Base-by-base conservation (phyloP, 805 yeast species). In the Wickerhamiella sorbophila region DNA sequence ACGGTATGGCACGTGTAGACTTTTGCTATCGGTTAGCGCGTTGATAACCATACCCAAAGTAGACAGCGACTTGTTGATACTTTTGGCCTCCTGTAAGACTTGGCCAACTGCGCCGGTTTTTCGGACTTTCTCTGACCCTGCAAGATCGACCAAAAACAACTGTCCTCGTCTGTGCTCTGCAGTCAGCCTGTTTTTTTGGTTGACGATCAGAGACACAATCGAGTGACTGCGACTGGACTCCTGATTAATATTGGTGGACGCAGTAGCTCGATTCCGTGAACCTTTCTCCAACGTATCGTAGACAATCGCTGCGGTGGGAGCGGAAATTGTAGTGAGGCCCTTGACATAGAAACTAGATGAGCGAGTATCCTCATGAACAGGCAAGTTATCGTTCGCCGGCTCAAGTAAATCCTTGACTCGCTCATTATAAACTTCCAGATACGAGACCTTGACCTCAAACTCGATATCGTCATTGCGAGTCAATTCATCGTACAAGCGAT, bases 371-470 rank as follows among this genome's bases (percentile, higher is more conserved):
- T 40, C 46, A 19, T 40, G 46, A 19, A 42, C 41, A 8, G 41
- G 35, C 17, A 42, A 31, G 38, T 51, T 46, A 32, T 48, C 47
- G n/a, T 56, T 53, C 2, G 52, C 48, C 1, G 67, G 64, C n/a
- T 65, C 66, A 27, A 87, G 62, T 42, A 86, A 63, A 57, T 87
- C 96, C 47, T 71, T 64, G 33, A 86, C 70, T 35, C 71, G 72
- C 48, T 87, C 95, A 68, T 80, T 72, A 58, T 82, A 80, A 10
- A 87, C 75, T 53, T 87, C 95, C 76, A 83, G 68, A 48, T 75
- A 78, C 12, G 84, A 75, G 1, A 82, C 78, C 4, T 75, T 72
- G 9, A 84, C 77, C 1, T 74, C 72, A 38, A 33, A 43, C 52
- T 70, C 77, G 31, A 64, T 58, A 12, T 80, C 77, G 33, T 64